Conservation (phyloP, 805 yeast genomes). For the Metschnikowia henanensis region DNA sequence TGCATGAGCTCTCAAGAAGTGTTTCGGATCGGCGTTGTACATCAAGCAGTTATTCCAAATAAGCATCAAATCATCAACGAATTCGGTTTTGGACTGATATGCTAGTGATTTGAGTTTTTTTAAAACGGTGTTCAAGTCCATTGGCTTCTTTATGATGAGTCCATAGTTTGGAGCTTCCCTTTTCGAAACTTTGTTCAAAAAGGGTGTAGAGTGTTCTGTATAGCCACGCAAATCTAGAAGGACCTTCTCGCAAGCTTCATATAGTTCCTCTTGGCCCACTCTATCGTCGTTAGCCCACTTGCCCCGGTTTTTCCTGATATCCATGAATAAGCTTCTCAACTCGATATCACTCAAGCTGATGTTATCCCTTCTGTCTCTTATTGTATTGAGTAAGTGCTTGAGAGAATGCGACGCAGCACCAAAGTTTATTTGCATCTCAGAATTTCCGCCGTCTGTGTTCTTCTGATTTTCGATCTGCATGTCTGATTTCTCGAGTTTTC, state of each 20-base stretch:
- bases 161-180: constrained; percentile 98
- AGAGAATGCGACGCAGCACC: constrained; percentile 46
- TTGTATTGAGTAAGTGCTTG: constrained; percentile 75
- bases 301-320: constrained; percentile 91
- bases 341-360: constrained; percentile 77
- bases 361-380: constrained; percentile 78
- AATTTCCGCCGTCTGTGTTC: constrained; percentile 22
- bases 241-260: constrained; percentile 97
- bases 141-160: constrained; percentile 84
- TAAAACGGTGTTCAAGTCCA: constrained; percentile 95
- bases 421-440: constrained; percentile 39
- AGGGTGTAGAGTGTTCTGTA: constrained; percentile 96
- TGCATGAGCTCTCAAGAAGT: constrained; percentile 88
- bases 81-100: constrained; percentile 80
- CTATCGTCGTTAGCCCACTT: constrained; percentile 97
- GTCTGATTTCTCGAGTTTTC: constrained; percentile 80
- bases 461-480: constrained; percentile 52
- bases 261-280: constrained; percentile 96
- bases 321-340: constrained; percentile 80
- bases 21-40: constrained; percentile 93
- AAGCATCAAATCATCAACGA: constrained; percentile 92
- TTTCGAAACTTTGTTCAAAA: constrained; percentile 92
- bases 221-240: constrained; percentile 85
- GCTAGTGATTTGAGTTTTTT: constrained; percentile 82
- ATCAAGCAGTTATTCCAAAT: constrained; percentile 95